phyloP scores from a whole-genome alignment of 306 rosid species.

The Casuarina cunninghamiana region DNA sequence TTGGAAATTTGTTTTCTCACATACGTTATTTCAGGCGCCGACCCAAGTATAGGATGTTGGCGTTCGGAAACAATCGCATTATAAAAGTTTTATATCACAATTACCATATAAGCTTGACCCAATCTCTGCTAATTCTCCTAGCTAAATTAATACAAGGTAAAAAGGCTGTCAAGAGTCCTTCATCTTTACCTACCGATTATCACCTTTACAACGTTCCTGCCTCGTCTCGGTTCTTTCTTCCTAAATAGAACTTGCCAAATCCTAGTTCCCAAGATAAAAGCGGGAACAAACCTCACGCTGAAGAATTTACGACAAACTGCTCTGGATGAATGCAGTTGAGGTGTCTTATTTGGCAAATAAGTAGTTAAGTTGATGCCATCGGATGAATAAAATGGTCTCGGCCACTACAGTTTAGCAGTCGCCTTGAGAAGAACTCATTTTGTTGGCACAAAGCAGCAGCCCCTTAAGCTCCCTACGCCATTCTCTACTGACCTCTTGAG shows the following conservation, averaged over 20 bases:
- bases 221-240: background rate
- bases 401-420: background rate
- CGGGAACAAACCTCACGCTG: background rate
- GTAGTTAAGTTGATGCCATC: slow-evolving; percentile 11
- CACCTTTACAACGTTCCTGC: background rate
- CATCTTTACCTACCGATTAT: background rate
- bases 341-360: background rate
- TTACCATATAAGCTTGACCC: background rate
- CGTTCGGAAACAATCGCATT: background rate
- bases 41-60: background rate
- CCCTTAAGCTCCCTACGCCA: background rate
- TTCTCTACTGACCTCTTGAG: slow-evolving; percentile 22
- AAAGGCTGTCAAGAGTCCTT: background rate
- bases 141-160: background rate
- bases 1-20: background rate
- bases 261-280: background rate
- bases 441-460: background rate
- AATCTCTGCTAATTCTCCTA: background rate
- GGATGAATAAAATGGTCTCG: background rate
- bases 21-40: too few relatives aligned
- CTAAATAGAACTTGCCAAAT: background rate
- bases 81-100: background rate
- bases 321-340: background rate
- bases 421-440: background rate
- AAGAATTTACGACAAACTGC: slow-evolving; percentile 16